Conservation (phyloP, 495 filamentous ascomycete species). For the Aspergillus asperescens region DNA sequence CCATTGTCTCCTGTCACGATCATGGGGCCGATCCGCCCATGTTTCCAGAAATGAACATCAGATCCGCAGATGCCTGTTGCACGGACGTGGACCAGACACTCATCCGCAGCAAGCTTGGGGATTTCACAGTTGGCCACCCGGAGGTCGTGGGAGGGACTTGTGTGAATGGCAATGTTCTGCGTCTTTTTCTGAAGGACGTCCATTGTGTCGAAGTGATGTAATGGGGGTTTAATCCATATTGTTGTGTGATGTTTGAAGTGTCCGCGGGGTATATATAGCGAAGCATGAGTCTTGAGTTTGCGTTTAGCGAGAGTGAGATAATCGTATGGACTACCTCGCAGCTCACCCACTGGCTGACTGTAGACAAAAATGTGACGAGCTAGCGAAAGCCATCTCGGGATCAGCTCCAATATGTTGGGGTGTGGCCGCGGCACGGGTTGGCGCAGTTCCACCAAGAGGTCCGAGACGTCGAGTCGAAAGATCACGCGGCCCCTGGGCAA, state of each 20-base stretch:
- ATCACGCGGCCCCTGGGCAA: neutral
- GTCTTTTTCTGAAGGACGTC: conserved; percentile 14
- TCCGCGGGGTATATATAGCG: neutral
- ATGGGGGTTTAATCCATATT: neutral
- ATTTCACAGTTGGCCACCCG: conserved; percentile 18
- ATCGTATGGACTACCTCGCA: neutral
- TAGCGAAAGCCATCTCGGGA: neutral
- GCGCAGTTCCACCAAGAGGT: neutral
- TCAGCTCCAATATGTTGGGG: neutral
- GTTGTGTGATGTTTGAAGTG: neutral
- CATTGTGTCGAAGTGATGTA: conserved; percentile 11
- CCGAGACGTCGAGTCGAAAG: neutral
- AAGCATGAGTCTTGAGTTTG: neutral
- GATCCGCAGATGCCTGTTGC: conserved; percentile 46
- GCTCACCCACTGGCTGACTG: neutral
- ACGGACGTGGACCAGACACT: conserved; percentile 42
- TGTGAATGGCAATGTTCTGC: conserved; percentile 20
- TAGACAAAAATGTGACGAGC: neutral
- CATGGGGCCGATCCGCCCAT: conserved; percentile 65
- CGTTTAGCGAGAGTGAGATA: neutral
- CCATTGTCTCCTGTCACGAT: conserved; percentile 56
- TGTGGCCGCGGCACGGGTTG: neutral
- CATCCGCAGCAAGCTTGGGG: conserved; percentile 13
- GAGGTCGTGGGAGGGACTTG: conserved; percentile 17
- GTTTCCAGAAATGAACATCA: conserved; percentile 68